Evolutionary conservation across 2,329 filamentous ascomycete species (phyloP), one percentile per base, ranked within the genome.

Genomic region (Nigrospora sphaerica): DNA sequence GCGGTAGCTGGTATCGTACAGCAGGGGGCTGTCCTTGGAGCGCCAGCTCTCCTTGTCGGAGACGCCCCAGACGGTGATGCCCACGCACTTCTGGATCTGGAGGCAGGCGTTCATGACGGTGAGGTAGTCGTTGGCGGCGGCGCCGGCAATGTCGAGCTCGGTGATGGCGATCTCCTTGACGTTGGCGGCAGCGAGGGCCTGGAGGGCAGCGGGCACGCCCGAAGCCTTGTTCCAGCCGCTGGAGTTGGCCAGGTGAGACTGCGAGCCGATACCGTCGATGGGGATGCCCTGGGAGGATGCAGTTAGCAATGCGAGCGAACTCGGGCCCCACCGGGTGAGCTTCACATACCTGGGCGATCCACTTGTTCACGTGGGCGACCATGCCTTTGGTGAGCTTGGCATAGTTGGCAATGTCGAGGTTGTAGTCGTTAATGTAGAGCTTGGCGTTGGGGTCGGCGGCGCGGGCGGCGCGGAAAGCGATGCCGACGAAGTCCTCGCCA

Each of bases 351-450:
- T 62, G 67, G 1, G 66, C 66, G 46, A 70, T 55, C 73, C 73
- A 77, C 47, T 70, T 64, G 46, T 68, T 67, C 49, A 81, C 76
- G 42, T 75, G 63, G 31, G 55, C 55, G 9, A 70, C 66, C 62
- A 80, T 71, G 40, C 68, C 69, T 32, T 56, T 62, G 43, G 67
- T 65, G 44, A 67, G 46, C 67, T 88, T 87, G 50, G 73, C 65
- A 54, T 77, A 76, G 50, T 54, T 70, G 19, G 80, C 72, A 32
- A 60, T 69, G 63, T 84, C 81, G 47, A 84, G 72, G 65, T 83
- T 84, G 63, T 72, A 77, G 58, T 88, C 83, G 62, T 87, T 88
- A 66, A 87, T 85, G 68, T 85, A 88, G 32, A 87, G 72, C 65
- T 82, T 83, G 3, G 81, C 81, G 44, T 61, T 54, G 2, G 84